Conservation (phyloP, 352 stramenopile species). For the Phytophthora cryptogea region DNA sequence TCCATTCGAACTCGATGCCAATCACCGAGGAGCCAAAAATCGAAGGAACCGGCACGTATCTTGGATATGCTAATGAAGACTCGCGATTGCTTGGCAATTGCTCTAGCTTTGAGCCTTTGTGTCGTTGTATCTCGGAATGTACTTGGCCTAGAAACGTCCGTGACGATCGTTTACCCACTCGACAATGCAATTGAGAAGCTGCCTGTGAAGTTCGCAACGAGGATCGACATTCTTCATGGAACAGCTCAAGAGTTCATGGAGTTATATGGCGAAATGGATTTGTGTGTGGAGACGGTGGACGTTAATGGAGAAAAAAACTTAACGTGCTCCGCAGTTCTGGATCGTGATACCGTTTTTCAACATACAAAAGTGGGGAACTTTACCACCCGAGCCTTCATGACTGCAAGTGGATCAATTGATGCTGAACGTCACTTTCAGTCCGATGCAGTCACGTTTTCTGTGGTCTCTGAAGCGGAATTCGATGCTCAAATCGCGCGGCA, state of each 20-base stretch:
- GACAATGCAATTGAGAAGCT: constrained; percentile 8
- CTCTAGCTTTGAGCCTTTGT: no score
- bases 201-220: constrained; percentile 2
- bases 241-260: background rate
- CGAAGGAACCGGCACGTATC: no score
- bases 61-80: no score
- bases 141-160: constrained; percentile 1
- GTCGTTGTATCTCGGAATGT: background rate
- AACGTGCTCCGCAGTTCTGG: background rate
- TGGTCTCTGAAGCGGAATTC: constrained; percentile 5
- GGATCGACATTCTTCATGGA: background rate
- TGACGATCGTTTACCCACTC: constrained; percentile 10
- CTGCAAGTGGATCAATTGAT: background rate
- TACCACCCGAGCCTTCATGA: constrained; percentile 11
- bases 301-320: background rate
- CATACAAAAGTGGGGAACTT: constrained; percentile 2
- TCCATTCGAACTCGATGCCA: no score
- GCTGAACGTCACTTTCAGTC: constrained; percentile 4
- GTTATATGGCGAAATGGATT: background rate
- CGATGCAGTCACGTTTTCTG: background rate
- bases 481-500: background rate
- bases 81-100: no score
- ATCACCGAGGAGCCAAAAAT: no score
- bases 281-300: constrained; percentile 6
- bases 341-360: background rate